phyloP scores from a whole-genome alignment of 2,329 filamentous ascomycete genomes.

The Xylariaceae sp. region DNA sequence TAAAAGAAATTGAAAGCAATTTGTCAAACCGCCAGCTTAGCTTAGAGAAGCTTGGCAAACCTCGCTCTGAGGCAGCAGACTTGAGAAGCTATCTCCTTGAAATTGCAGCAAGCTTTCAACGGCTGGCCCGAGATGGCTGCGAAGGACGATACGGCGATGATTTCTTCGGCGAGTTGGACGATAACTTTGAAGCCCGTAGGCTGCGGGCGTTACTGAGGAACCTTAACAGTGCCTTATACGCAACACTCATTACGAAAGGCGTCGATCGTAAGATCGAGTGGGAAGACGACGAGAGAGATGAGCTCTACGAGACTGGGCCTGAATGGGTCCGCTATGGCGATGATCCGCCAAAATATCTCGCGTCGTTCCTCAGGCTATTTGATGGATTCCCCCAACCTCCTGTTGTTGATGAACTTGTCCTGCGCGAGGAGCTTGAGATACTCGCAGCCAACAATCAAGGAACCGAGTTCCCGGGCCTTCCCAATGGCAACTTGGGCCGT shows the following conservation, averaged over 20 bases:
- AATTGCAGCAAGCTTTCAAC: conserved; percentile 4
- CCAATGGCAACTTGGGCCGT: conserved; percentile 6
- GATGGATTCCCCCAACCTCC: background rate
- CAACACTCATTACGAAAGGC: conserved; percentile 3
- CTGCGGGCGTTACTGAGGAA: conserved; percentile 2
- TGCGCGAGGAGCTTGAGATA: conserved; percentile 7
- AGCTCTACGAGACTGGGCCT: background rate
- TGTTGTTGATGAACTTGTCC: background rate
- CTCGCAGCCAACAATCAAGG: conserved; percentile 12
- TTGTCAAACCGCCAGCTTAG: background rate
- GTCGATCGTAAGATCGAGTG: conserved; percentile 5
- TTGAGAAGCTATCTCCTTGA: too few relatives aligned
- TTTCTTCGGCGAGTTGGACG: conserved; percentile 4
- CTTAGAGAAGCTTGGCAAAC: too few relatives aligned
- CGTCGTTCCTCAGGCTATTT: background rate
- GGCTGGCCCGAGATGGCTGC: conserved; percentile 1
- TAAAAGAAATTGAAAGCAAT: conserved; percentile 1
- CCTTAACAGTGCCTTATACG: conserved; percentile 6
- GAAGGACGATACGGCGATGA: conserved; percentile 6
- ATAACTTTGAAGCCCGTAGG: background rate
- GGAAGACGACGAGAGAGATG: background rate
- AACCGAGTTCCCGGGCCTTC: conserved; percentile 9
- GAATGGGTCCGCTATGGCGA: background rate
- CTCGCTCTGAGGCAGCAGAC: too few relatives aligned
- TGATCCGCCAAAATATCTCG: background rate